These are phyloP conservation scores for Coprinellus aureogranulatus DNA, from an alignment of 768 basidiomycete genomes.

Conservation along the genomic window DNA sequence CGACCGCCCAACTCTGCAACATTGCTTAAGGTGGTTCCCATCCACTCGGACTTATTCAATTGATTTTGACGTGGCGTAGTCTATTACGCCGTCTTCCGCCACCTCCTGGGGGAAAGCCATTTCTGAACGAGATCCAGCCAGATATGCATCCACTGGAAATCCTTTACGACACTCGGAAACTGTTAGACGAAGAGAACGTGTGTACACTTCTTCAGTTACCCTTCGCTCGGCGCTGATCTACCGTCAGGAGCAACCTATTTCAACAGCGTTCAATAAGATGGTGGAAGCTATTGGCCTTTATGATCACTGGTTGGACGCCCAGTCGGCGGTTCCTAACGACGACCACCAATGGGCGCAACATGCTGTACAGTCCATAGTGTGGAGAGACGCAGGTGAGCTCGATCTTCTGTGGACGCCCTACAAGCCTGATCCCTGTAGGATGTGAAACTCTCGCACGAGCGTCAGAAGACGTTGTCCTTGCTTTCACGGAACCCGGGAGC, in stretches of 20 bases:
- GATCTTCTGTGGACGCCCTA: neutral
- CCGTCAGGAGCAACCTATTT: conserved; percentile 65
- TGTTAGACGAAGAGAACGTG: conserved; percentile 67
- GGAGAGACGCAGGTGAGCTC: conserved; percentile 67
- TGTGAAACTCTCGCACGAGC: conserved; percentile 61
- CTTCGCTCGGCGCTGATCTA: neutral
- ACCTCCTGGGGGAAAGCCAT: conserved; percentile 44
- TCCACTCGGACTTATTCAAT: conserved; percentile 1
- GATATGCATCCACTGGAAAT: conserved; percentile 75
- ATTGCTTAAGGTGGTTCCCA: conserved; percentile 64
- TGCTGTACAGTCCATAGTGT: conserved; percentile 69
- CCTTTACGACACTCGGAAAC: conserved; percentile 72
- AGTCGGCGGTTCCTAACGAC: conserved; percentile 46
- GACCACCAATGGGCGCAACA: conserved; percentile 71
- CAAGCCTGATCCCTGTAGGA: conserved; percentile 41
- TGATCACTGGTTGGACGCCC: conserved; percentile 68
- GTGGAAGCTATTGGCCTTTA: conserved; percentile 64
- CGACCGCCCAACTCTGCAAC: conserved; percentile 71
- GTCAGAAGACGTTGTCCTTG: conserved; percentile 68
- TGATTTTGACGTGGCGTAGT: conserved; percentile 33
- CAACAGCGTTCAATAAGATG: conserved; percentile 66
- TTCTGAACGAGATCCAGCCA: conserved; percentile 71
- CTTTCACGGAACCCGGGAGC: conserved; percentile 58
- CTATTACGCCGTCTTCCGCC: conserved; percentile 71
- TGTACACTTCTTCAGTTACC: conserved; percentile 13